These are phyloP conservation scores for Fraxinus excelsior DNA, from an alignment of 257 asterid genomes.

Conservation along the genomic window DNA sequence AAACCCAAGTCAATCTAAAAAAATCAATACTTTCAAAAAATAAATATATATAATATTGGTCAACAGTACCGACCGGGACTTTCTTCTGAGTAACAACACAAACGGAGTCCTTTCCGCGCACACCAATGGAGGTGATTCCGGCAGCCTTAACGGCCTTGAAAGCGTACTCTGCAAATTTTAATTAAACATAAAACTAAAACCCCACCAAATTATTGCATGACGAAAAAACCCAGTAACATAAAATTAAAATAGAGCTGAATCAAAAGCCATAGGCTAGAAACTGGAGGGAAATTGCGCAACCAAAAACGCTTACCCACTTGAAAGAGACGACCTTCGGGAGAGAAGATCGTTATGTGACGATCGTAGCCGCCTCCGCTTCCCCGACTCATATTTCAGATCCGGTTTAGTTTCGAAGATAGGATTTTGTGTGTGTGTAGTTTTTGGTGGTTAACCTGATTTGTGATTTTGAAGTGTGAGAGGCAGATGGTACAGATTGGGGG, in stretches of 20 bases:
- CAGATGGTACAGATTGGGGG: neutral
- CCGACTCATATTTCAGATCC: slow-evolving; percentile 68
- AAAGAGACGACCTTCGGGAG: slow-evolving; percentile 98
- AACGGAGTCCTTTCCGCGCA: slow-evolving; percentile 91
- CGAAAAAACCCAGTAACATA: slow-evolving; percentile 3
- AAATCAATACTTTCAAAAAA: neutral
- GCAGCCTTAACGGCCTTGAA: slow-evolving; percentile 92
- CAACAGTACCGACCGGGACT: slow-evolving; percentile 68
- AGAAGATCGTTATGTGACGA: slow-evolving; percentile 98
- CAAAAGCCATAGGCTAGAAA: neutral
- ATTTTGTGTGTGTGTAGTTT: neutral
- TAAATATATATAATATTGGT: neutral
- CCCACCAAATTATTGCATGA: slow-evolving; percentile 18
- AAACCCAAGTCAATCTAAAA: neutral
- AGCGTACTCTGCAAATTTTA: slow-evolving; percentile 53
- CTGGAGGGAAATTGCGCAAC: neutral
- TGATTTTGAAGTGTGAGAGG: neutral
- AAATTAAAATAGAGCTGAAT: neutral
- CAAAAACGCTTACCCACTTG: slow-evolving; percentile 77
- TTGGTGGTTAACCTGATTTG: slow-evolving; percentile 12
- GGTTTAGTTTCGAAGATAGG: neutral
- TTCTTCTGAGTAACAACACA: slow-evolving; percentile 99
- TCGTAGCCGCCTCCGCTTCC: slow-evolving; percentile 99
- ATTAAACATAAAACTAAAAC: slow-evolving; percentile 20
- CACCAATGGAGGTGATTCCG: slow-evolving; percentile 94